Evolutionary conservation across 805 yeast genomes (phyloP).

Genomic region (Ogataea methanolica): DNA sequence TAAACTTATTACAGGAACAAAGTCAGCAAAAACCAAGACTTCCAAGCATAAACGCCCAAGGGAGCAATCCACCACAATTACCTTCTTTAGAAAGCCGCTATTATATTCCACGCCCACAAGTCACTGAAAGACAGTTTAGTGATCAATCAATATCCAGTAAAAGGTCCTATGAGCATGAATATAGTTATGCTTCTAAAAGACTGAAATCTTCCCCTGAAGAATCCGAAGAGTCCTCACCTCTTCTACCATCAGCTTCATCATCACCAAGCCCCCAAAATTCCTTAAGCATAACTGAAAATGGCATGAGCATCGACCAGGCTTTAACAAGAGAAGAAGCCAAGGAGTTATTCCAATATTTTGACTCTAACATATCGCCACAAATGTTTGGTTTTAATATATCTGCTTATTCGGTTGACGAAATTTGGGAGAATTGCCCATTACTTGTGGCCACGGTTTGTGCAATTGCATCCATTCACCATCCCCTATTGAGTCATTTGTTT

Average conservation of each 20-base stretch:
- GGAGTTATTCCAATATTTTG: constrained; percentile 48
- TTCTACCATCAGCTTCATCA: not conserved
- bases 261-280: not conserved
- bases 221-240: not conserved
- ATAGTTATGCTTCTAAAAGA: not conserved
- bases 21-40: constrained; percentile 3
- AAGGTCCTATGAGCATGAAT: not conserved
- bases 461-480: constrained; percentile 60
- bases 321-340: constrained; percentile 31
- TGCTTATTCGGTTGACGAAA: constrained; percentile 39
- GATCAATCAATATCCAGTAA: not conserved
- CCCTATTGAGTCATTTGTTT: constrained; percentile 27
- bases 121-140: not conserved
- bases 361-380: constrained; percentile 54
- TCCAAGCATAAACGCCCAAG: not conserved
- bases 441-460: constrained; percentile 57
- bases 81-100: not conserved
- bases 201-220: not conserved
- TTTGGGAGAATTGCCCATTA: constrained; percentile 55
- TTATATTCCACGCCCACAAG: not conserved
- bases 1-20: constrained; percentile 30
- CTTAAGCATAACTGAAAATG: not conserved
- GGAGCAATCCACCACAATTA: not conserved
- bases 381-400: constrained; percentile 61
- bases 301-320: constrained; percentile 13